phyloP scores from a whole-genome alignment of 2,329 filamentous ascomycete species.

The Fusarium sp. region DNA sequence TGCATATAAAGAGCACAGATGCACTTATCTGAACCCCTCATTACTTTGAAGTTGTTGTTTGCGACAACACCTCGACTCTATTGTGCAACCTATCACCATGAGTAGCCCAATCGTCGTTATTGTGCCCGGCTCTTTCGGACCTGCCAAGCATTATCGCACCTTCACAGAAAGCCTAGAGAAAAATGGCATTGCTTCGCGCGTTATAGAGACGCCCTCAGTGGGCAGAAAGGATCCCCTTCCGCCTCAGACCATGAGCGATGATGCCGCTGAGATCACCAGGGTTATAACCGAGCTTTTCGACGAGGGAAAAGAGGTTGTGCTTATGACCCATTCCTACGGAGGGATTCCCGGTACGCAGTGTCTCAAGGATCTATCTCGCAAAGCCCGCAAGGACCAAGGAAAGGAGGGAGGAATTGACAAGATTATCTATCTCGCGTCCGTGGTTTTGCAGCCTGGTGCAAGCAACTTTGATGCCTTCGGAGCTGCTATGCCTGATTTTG shows the following conservation, averaged over 20 bases:
- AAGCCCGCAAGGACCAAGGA: background rate
- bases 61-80: background rate
- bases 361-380: slow-evolving; percentile 14
- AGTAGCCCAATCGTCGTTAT: background rate
- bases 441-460: slow-evolving; percentile 13
- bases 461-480: slow-evolving; percentile 22
- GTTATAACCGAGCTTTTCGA: slow-evolving; percentile 18
- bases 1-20: background rate
- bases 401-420: slow-evolving; percentile 22
- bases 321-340: slow-evolving; percentile 33
- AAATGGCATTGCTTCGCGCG: slow-evolving; percentile 1
- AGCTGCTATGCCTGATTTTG: slow-evolving; percentile 1
- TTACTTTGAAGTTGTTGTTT: background rate
- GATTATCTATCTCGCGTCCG: slow-evolving; percentile 22
- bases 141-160: slow-evolving; percentile 10
- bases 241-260: slow-evolving; percentile 29
- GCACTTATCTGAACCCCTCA: background rate
- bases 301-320: slow-evolving; percentile 3
- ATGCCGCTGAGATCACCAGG: slow-evolving; percentile 10
- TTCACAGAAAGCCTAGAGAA: slow-evolving; percentile 11
- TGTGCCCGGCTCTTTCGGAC: slow-evolving; percentile 26
- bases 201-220: slow-evolving; percentile 23
- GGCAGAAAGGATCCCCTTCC: slow-evolving; percentile 5
- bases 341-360: slow-evolving; percentile 28
- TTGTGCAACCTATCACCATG: background rate